Evolutionary conservation across 1,139 yeast species (phyloP).

Genomic region (Pichia sp.): DNA sequence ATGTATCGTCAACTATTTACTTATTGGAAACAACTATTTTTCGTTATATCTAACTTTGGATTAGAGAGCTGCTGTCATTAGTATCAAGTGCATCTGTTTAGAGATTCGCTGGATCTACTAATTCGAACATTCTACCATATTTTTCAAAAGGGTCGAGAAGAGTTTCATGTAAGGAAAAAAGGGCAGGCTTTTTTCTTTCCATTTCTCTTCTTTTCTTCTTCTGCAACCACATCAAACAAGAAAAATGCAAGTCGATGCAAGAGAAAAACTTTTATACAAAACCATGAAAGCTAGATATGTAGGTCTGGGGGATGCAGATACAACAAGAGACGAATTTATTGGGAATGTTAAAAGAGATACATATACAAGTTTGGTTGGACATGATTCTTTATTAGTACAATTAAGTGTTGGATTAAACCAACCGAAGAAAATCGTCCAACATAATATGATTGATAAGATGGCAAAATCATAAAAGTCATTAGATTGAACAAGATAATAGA

Average conservation of each 20-base stretch:
- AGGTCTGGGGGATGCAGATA: slow-evolving; percentile 69
- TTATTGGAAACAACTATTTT: too few species aligned
- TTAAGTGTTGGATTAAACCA: slow-evolving; percentile 57
- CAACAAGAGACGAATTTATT: slow-evolving; percentile 53
- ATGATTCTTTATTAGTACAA: slow-evolving; percentile 59
- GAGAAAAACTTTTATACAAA: slow-evolving; percentile 58
- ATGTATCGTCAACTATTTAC: too few species aligned
- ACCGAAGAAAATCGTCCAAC: slow-evolving; percentile 43
- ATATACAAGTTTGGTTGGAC: slow-evolving; percentile 62
- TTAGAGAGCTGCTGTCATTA: too few species aligned
- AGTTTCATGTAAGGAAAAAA: too few species aligned
- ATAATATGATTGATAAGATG: slow-evolving; percentile 57
- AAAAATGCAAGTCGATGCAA: slow-evolving; percentile 12
- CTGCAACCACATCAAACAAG: background rate
- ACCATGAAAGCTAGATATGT: slow-evolving; percentile 55
- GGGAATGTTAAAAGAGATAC: slow-evolving; percentile 69
- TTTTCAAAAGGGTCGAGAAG: too few species aligned
- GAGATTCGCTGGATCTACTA: too few species aligned
- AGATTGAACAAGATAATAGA: background rate
- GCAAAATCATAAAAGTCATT: slow-evolving; percentile 35
- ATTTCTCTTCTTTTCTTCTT: background rate
- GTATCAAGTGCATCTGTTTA: too few species aligned
- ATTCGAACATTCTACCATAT: too few species aligned
- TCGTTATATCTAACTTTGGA: too few species aligned
- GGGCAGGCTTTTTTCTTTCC: background rate